Conservation (phyloP, 495 filamentous ascomycete species). For the Penicillium lividum region DNA sequence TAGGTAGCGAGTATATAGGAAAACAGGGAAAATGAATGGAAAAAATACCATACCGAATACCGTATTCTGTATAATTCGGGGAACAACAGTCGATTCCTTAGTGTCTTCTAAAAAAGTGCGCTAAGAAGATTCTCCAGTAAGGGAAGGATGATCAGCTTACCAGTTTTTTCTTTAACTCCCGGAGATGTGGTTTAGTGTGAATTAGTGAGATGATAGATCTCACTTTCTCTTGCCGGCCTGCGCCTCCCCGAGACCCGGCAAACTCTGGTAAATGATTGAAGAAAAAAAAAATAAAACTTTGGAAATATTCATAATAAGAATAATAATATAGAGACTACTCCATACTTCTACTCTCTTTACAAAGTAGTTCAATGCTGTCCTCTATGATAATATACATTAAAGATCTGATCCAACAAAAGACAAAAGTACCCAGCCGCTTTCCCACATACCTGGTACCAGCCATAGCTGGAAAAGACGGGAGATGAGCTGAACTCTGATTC, state of each 20-base stretch:
- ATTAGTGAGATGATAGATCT: constrained; percentile 52
- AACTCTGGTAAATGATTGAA: constrained; percentile 4
- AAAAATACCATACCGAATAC: constrained; percentile 1
- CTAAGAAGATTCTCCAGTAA: constrained; percentile 35
- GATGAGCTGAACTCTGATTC: constrained; percentile 15
- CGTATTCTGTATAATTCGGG: constrained; percentile 16
- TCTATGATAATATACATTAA: neutral
- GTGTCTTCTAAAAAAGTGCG: constrained; percentile 22
- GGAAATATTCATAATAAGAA: neutral
- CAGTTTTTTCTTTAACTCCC: constrained; percentile 24
- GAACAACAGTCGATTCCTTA: constrained; percentile 35
- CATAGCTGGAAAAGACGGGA: constrained; percentile 14
- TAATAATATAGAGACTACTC: neutral
- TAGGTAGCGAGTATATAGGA: neutral
- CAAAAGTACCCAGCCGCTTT: constrained; percentile 17
- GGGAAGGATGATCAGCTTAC: constrained; percentile 40
- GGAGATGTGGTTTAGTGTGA: constrained; percentile 44
- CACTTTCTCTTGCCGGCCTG: constrained; percentile 27
- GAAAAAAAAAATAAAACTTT: constrained; percentile 3
- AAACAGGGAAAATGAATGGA: constrained; percentile 15
- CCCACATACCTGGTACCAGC: neutral
- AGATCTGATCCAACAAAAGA: constrained; percentile 1
- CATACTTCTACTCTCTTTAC: no score
- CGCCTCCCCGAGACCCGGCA: constrained; percentile 19
- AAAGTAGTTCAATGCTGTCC: no score